Conservation (phyloP, 2,329 filamentous ascomycete species). For the Colletotrichum neosansevieriae region DNA sequence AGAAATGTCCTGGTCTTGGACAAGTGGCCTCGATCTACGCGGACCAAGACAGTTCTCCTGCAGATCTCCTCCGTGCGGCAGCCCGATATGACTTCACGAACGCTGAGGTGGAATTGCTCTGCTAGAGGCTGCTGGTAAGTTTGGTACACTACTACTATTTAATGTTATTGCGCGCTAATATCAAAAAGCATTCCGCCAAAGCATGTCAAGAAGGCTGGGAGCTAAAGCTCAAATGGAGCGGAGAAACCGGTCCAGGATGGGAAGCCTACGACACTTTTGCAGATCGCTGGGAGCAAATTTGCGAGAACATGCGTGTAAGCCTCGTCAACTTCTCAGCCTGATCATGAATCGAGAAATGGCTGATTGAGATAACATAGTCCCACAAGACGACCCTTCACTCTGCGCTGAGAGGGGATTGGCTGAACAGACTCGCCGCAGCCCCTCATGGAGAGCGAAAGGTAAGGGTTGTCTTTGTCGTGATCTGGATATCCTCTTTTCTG, state of each 20-base stretch:
- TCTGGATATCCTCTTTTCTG: neutral
- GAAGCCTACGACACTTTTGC: neutral
- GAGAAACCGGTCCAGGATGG: neutral
- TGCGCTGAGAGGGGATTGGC: neutral
- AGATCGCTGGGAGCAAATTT: neutral
- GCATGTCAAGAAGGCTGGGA: slow-evolving; percentile 1
- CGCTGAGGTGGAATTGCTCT: neutral
- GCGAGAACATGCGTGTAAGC: slow-evolving; percentile 10
- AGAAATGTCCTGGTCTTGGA: neutral
- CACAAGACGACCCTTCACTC: slow-evolving; percentile 11
- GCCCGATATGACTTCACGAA: neutral
- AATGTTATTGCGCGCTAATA: no score
- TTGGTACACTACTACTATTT: neutral
- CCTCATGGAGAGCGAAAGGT: slow-evolving; percentile 4
- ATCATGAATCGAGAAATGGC: neutral
- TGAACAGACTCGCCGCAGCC: neutral
- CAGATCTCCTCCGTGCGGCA: neutral
- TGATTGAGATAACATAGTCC: neutral
- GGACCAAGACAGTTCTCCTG: neutral
- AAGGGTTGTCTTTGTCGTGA: neutral
- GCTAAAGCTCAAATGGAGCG: neutral
- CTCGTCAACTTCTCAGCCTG: no score
- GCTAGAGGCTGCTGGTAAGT: slow-evolving; percentile 10
- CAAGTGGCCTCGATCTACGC: neutral
- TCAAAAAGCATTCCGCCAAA: neutral